A percentile compares a stretch with the other conserved stretches of the same genome.
Conservation (phyloP, 257 asterid genomes). For the Eustoma russellianum region DNA sequence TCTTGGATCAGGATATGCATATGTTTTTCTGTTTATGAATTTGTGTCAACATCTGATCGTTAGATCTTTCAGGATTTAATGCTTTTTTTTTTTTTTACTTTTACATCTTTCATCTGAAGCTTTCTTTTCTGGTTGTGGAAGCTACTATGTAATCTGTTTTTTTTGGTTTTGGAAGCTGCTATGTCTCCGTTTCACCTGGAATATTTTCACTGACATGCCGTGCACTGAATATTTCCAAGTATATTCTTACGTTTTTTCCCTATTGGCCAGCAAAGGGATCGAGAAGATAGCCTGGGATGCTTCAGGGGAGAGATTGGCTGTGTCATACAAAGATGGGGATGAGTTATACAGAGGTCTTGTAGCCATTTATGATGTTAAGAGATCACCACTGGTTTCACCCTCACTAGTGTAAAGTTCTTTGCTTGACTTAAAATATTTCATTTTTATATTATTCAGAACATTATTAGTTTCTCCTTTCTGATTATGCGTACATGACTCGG, state of each 20-base stretch:
- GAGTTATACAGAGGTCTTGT: slow-evolving; percentile 75
- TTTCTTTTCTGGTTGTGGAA: neutral
- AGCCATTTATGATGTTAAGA: slow-evolving; percentile 85
- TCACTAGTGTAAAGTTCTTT: slow-evolving; percentile 53
- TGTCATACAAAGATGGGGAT: slow-evolving; percentile 77
- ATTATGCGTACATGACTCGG: neutral
- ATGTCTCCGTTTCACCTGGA: neutral
- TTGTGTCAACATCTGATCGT: too few relatives aligned
- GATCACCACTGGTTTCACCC: slow-evolving; percentile 72
- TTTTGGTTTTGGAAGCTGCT: neutral
- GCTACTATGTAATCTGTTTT: neutral
- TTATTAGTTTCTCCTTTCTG: neutral
- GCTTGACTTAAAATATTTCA: slow-evolving; percentile 2
- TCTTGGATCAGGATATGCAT: too few relatives aligned
- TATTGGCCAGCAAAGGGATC: slow-evolving; percentile 45
- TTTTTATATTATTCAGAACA: neutral
- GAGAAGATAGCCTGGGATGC: slow-evolving; percentile 98
- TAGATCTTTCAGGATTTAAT: too few relatives aligned
- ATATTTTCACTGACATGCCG: too few relatives aligned
- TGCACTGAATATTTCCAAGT: too few relatives aligned
- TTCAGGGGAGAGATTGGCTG: slow-evolving; percentile 92
- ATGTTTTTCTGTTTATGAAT: too few relatives aligned
- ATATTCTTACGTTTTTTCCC: neutral
- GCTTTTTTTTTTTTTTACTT: neutral
- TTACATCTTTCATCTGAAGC: neutral